Percentiles rank a stretch among this genome's conserved stretches.
phyloP scores from a whole-genome alignment of 2,329 filamentous ascomycete species.

The Aspergillus quadrilineatus region DNA sequence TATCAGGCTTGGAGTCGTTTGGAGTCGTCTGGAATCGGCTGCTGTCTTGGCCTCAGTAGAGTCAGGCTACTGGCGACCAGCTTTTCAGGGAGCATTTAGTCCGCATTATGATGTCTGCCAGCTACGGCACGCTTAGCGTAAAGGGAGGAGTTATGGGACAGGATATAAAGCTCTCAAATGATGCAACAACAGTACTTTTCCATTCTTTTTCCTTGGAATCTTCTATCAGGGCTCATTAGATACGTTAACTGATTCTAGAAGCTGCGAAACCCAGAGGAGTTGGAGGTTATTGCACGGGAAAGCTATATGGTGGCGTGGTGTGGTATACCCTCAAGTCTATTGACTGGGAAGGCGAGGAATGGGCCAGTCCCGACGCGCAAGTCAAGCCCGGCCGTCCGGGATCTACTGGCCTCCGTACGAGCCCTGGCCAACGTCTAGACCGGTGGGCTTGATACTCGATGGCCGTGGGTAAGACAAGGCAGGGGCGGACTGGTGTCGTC shows the following conservation, averaged over 20 bases:
- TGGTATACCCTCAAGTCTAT: not conserved
- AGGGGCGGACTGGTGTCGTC: not conserved
- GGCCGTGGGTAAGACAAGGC: not conserved
- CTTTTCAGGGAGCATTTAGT: too few species aligned
- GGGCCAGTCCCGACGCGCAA: not conserved
- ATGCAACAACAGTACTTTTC: too few species aligned
- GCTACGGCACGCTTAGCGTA: too few species aligned
- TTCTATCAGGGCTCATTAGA: too few species aligned
- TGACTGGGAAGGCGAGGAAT: not conserved
- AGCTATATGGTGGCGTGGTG: not conserved
- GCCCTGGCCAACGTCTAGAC: not conserved
- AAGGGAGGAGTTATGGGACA: too few species aligned
- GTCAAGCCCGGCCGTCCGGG: not conserved
- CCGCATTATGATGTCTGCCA: too few species aligned
- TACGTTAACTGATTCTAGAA: too few species aligned
- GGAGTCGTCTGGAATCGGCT: not conserved
- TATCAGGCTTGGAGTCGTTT: too few species aligned
- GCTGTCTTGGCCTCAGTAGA: too few species aligned
- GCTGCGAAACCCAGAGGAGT: not conserved
- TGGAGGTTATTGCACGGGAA: not conserved
- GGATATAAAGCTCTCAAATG: too few species aligned
- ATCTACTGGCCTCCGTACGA: not conserved
- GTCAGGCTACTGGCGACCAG: not conserved
- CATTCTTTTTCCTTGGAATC: too few species aligned
- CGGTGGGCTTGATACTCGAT: not conserved